Base-by-base conservation (phyloP, 306 rosid species). In the Phaseolus lunatus region DNA sequence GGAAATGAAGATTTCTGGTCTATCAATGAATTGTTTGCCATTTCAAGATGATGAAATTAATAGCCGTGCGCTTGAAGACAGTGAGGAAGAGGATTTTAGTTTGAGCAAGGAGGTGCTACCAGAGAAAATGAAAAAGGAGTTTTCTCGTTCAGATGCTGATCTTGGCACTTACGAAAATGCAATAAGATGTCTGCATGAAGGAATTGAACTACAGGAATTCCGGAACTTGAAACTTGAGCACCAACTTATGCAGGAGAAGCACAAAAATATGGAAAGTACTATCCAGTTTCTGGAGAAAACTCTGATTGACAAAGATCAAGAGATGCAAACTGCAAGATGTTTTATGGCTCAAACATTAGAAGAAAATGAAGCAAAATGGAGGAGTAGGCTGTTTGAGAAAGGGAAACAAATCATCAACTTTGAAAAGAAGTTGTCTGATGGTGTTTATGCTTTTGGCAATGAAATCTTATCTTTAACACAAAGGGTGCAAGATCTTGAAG, bases 401-500 rank as follows among this genome's bases (percentile, higher is more conserved):
- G 86, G 80, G 35, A 72, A 67, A 58, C 64, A 82, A 22, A 75
- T 84, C 43, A 56, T 56, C 29, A 39, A 64, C 81, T 73, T 88
- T 72, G 80, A 84, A 44, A 80, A 69, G 26, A 86, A 81, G 70
- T 67, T 84, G 35, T 76, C 72, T 11, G 82, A 86, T n/a, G 83
- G 85, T 75, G 66, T 82, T 59, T 33, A 78, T 80, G 56, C 76
- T 57, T 75, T 75, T 67, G 54, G 73, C 62, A 47, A 53, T 47
- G 83, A 82, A 77, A 81, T 64, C 26, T 50, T 50, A 31, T 67
- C 73, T 69, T 27, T 82, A 56, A 58, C 66, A 61, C 79, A 86
- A 81, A 79, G 78, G 19, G 56, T 72, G 59, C 80, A 81, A 73
- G 79, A 83, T 23, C 87, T 85, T 52, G 88, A 83, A 59, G 79